phyloP scores from a whole-genome alignment of 768 basidiomycete species.

The Podaxis sp. region DNA sequence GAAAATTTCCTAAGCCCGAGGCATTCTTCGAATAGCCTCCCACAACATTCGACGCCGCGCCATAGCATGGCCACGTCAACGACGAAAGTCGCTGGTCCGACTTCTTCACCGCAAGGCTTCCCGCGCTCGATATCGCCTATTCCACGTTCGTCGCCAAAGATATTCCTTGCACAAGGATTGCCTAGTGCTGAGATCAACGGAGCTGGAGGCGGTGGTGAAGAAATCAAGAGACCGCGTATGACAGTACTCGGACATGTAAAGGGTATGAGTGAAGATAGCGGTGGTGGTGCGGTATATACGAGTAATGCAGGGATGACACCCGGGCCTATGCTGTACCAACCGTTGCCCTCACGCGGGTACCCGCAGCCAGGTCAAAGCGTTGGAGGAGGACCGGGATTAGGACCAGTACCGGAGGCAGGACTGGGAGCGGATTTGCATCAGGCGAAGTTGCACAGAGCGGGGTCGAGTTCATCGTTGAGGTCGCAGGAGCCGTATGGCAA shows the following conservation, averaged over 20 bases:
- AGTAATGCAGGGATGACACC: constrained; percentile 13
- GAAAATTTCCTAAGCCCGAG: background rate
- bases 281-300: background rate
- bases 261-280: background rate
- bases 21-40: background rate
- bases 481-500: constrained; percentile 13
- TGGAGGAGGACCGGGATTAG: background rate
- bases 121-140: constrained; percentile 1
- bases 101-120: background rate
- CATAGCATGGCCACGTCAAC: background rate
- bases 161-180: constrained; percentile 1
- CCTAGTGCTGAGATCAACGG: background rate
- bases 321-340: constrained; percentile 3
- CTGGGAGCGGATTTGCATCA: background rate
- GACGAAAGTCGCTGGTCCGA: background rate
- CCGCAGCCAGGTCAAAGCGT: background rate
- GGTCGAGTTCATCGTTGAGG: constrained; percentile 16
- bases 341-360: constrained; percentile 3
- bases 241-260: background rate
- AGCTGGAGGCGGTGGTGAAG: background rate
- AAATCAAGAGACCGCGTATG: background rate
- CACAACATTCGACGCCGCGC: constrained; percentile 4
- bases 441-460: constrained; percentile 5
- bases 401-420: background rate
- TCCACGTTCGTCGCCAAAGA: constrained; percentile 2